Percentiles rank a stretch among this genome's conserved stretches.
Evolutionary conservation across 345 rosid genomes (phyloP).

Genomic region (Theobroma cacao): DNA sequence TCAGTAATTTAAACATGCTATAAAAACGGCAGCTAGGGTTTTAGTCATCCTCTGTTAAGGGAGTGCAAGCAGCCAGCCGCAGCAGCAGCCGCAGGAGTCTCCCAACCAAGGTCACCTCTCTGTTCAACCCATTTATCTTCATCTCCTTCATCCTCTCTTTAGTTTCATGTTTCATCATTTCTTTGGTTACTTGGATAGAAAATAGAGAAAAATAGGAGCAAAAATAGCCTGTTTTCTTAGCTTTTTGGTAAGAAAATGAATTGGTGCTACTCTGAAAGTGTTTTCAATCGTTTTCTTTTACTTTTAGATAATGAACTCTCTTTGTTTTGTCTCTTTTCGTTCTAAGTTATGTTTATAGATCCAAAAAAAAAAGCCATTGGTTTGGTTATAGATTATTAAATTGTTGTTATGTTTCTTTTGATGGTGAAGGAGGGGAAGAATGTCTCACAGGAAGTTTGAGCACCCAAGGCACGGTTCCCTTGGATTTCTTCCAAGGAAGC

Average conservation of each 20-base stretch:
- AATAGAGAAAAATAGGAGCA: no score
- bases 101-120: background rate
- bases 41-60: background rate
- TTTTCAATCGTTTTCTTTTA: no score
- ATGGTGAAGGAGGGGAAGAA: constrained; percentile 29
- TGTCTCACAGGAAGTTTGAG: constrained; percentile 97
- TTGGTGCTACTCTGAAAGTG: no score
- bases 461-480: constrained; percentile 95
- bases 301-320: background rate
- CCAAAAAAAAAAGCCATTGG: background rate
- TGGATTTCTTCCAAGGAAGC: constrained; percentile 88
- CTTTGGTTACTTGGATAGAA: no score
- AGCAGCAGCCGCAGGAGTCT: background rate
- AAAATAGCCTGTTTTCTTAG: no score
- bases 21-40: constrained; percentile 5
- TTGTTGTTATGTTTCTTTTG: background rate
- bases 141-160: background rate
- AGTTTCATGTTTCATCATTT: no score
- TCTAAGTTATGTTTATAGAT: background rate
- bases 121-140: background rate
- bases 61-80: background rate
- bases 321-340: background rate
- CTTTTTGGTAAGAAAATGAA: no score
- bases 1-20: background rate
- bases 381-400: background rate